Percentiles rank a stretch among this genome's conserved stretches.
Evolutionary conservation across 495 filamentous ascomycete genomes (phyloP).

Genomic region (Margaritispora aquatica): DNA sequence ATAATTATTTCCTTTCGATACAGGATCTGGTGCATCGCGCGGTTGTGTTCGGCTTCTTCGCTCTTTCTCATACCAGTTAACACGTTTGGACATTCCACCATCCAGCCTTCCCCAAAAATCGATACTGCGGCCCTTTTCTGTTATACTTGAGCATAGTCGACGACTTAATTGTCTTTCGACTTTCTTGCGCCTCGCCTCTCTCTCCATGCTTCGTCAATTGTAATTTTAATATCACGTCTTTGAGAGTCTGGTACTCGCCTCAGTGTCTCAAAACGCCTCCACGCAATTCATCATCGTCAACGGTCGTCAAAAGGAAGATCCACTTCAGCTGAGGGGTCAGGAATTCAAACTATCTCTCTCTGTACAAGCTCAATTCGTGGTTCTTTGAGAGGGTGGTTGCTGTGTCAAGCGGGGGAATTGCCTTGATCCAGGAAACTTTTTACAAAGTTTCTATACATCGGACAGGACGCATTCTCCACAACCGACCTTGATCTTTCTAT

Average conservation of each 20-base stretch:
- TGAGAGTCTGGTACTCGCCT: constrained; percentile 23
- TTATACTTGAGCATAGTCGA: constrained; percentile 10
- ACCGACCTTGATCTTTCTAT: background rate
- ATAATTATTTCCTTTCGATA: background rate
- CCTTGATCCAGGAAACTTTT: background rate
- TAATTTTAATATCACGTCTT: constrained; percentile 20
- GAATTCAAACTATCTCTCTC: background rate
- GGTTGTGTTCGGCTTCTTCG: background rate
- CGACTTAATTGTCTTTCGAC: constrained; percentile 24
- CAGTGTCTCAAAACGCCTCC: constrained; percentile 9
- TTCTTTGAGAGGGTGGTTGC: background rate
- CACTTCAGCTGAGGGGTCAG: background rate
- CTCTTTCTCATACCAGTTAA: background rate
- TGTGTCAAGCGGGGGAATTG: background rate
- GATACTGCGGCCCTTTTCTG: background rate
- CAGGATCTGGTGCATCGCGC: background rate
- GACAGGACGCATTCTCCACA: background rate
- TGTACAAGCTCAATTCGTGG: background rate
- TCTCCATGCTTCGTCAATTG: constrained; percentile 12
- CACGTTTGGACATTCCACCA: background rate
- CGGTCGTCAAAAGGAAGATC: background rate
- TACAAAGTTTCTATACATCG: background rate
- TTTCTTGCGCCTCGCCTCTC: constrained; percentile 5
- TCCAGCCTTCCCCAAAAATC: background rate
- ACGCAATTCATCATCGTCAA: background rate